phyloP scores from a whole-genome alignment of 345 rosid species.

The Cardamine resedifolia region DNA sequence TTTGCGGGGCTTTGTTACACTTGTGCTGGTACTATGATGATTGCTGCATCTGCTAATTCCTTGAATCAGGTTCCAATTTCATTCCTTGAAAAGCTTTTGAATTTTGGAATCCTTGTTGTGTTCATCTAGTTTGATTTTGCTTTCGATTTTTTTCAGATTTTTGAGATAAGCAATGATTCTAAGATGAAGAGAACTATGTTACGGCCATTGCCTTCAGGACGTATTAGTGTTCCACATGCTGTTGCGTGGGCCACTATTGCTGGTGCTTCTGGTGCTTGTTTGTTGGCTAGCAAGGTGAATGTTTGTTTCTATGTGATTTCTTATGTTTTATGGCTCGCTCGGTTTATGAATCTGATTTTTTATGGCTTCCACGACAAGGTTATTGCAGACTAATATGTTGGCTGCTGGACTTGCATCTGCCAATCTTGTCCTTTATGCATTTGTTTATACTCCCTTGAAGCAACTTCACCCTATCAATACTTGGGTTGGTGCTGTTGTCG shows the following conservation, averaged over 20 bases:
- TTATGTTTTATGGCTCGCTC: too few relatives aligned
- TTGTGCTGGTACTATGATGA: conserved; percentile 97
- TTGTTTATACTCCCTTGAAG: conserved; percentile 85
- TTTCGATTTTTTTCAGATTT: conserved; percentile 43
- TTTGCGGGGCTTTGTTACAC: conserved; percentile 83
- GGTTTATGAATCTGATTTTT: too few relatives aligned
- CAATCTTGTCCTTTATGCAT: conserved; percentile 71
- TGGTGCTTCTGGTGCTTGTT: conserved; percentile 71
- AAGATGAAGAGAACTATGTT: conserved; percentile 88
- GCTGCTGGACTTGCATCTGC: conserved; percentile 90
- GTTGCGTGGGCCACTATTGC: conserved; percentile 73
- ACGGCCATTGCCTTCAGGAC: conserved; percentile 89
- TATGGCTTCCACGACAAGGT: conserved; percentile 52
- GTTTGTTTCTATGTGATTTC: conserved; percentile 8
- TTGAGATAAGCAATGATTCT: conserved; percentile 85
- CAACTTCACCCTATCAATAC: conserved; percentile 96
- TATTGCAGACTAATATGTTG: conserved; percentile 89
- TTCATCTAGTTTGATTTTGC: background rate
- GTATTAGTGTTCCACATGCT: conserved; percentile 71
- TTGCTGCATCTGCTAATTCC: conserved; percentile 93
- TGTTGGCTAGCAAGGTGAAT: conserved; percentile 80
- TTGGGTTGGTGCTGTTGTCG: conserved; percentile 98
- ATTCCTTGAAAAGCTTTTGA: background rate
- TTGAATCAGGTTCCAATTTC: conserved; percentile 69
- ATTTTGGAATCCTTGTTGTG: background rate